Base-by-base conservation (phyloP, 805 yeast species). In the Lipomyces anomalus region DNA sequence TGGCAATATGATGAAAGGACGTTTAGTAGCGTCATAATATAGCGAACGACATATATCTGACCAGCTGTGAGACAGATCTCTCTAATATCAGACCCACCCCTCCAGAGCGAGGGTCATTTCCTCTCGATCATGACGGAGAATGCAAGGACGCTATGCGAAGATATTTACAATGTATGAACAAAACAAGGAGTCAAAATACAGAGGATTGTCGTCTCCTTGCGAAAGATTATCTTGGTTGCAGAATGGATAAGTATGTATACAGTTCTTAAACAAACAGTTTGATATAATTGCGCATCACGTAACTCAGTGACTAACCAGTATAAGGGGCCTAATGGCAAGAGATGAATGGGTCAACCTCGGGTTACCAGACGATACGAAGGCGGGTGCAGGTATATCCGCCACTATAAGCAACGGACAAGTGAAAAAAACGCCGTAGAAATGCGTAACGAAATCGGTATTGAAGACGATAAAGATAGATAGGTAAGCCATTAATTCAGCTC, bases 101-200 rank as follows among this genome's bases (percentile, higher is more conserved):
- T 20, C 98, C 98, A 2, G 95, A 90, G 55, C 70, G 96, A 55
- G 98, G 98, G 0, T 86, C 97, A 0, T 90, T 90, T 65, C 98
- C 97, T 0, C 69, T 90, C 37, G 98, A 90, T 60, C 98, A 90
- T 60, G 80, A 76, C 48, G 75, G 81, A 5, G 97, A 92, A 53
- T 90, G 97, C 61, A 77, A 79, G 20, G 70, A 71, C 20, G 75
- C 78, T 47, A 92, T 89, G 92, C 62, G 72, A 36, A 76, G 75
- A 38, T 90, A 90, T 61, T 68, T 90, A 52, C 68, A 78, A 38
- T 90, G 98, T 66, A 68, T 90, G 65, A 81, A 83, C 60, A 68
- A 79, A 26, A 86, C 88, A 13, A 74, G 36, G 1, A 5, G 22
- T 2, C 73, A 45, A 88, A 90, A 64, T 90, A 97, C 3, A 84